phyloP scores from a whole-genome alignment of 805 yeast genomes.

The Starmerella geochares region DNA sequence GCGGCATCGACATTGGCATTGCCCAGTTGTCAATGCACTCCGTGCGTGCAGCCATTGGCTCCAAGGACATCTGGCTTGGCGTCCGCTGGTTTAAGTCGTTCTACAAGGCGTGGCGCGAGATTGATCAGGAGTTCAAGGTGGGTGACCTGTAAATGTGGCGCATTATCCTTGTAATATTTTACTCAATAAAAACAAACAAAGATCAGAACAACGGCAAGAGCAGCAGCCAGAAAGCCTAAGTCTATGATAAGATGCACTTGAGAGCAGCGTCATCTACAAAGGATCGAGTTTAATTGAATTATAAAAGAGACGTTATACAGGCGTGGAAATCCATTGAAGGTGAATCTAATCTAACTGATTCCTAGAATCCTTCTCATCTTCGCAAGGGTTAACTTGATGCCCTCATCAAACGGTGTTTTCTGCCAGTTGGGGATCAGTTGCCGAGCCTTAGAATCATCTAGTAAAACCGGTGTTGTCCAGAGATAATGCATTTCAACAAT shows the following conservation, averaged over 20 bases:
- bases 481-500: background rate
- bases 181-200: too few species aligned
- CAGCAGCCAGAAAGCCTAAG: too few species aligned
- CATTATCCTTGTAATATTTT: background rate
- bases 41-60: slow-evolving; percentile 69
- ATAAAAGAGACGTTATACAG: too few species aligned
- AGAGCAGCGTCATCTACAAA: too few species aligned
- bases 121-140: slow-evolving; percentile 31
- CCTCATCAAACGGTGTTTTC: background rate
- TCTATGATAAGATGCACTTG: too few species aligned
- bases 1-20: slow-evolving; percentile 69
- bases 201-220: too few species aligned
- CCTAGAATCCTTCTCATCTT: background rate
- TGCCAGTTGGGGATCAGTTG: background rate
- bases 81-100: slow-evolving; percentile 62
- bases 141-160: slow-evolving; percentile 24
- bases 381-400: background rate
- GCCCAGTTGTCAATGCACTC: slow-evolving; percentile 82
- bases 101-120: slow-evolving; percentile 55
- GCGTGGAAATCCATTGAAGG: too few species aligned
- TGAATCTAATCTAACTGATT: too few species aligned
- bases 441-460: background rate
- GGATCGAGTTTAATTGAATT: too few species aligned
- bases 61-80: slow-evolving; percentile 66
- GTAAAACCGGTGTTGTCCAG: background rate